Evolutionary conservation across 352 stramenopile species (phyloP).

Genomic region (Phytophthora boehmeriae): DNA sequence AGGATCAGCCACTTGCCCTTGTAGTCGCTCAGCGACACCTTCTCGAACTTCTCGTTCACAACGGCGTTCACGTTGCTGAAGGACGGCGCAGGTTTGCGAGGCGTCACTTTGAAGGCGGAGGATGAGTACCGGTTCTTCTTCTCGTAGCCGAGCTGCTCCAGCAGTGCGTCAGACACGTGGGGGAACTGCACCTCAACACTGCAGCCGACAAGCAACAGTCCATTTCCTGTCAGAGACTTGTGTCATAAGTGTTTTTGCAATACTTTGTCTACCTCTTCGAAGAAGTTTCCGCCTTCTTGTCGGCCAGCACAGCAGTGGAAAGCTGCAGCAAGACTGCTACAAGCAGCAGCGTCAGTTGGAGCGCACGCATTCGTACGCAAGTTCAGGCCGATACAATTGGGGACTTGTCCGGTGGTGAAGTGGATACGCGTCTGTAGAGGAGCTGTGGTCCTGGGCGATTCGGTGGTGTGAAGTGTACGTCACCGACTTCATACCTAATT

Average conservation of each 20-base stretch:
- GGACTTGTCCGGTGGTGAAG: too few relatives aligned
- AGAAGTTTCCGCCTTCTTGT: constrained; percentile 18
- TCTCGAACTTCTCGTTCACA: constrained; percentile 80
- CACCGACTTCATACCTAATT: neutral
- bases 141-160: constrained; percentile 79
- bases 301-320: constrained; percentile 18
- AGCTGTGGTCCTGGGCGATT: too few relatives aligned
- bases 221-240: neutral
- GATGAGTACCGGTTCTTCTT: constrained; percentile 84
- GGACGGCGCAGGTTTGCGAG: constrained; percentile 68
- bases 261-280: constrained; percentile 55
- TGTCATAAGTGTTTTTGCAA: constrained; percentile 4
- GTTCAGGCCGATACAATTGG: too few relatives aligned
- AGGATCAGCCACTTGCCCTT: constrained; percentile 83
- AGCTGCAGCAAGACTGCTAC: constrained; percentile 40
- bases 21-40: constrained; percentile 80
- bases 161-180: constrained; percentile 72
- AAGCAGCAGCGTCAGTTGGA: constrained; percentile 37
- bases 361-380: constrained; percentile 14
- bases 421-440: too few relatives aligned
- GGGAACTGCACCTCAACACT: constrained; percentile 82
- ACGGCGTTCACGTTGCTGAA: constrained; percentile 85
- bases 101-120: constrained; percentile 76
- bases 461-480: neutral
- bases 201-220: neutral